Conservation (phyloP, 441 rosid genomes). For the Gossypium lobatum region DNA sequence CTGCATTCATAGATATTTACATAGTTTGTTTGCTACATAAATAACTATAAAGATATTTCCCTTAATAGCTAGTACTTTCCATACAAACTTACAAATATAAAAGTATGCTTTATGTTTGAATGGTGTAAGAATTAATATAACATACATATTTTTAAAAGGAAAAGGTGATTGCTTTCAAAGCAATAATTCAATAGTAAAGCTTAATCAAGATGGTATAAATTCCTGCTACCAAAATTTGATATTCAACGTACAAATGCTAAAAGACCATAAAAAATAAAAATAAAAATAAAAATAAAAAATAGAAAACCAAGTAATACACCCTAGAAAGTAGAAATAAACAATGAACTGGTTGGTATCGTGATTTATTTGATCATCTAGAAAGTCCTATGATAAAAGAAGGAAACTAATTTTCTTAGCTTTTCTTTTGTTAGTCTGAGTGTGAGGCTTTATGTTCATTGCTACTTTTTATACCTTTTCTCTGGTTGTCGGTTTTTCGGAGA, state of each 20-base stretch:
- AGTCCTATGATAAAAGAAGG: neutral
- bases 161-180: neutral
- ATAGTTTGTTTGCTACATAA: slow-evolving; percentile 13
- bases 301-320: neutral
- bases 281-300: neutral
- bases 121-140: neutral
- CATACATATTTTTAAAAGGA: neutral
- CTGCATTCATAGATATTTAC: slow-evolving; percentile 31
- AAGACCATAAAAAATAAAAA: slow-evolving; percentile 4
- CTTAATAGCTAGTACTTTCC: neutral
- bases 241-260: neutral
- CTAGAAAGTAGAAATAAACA: neutral
- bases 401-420: neutral
- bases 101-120: neutral
- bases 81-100: neutral
- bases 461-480: slow-evolving; percentile 40
- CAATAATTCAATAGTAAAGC: neutral
- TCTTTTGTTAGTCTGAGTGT: neutral
- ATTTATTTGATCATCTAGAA: neutral
- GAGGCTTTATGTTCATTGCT: neutral
- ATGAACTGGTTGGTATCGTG: neutral
- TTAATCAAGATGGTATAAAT: neutral
- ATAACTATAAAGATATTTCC: neutral
- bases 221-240: neutral
- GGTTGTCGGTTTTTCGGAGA: slow-evolving; percentile 40